Base-by-base conservation (phyloP, 139 green algal genomes). In the Chlamydomonas schloesseri region DNA sequence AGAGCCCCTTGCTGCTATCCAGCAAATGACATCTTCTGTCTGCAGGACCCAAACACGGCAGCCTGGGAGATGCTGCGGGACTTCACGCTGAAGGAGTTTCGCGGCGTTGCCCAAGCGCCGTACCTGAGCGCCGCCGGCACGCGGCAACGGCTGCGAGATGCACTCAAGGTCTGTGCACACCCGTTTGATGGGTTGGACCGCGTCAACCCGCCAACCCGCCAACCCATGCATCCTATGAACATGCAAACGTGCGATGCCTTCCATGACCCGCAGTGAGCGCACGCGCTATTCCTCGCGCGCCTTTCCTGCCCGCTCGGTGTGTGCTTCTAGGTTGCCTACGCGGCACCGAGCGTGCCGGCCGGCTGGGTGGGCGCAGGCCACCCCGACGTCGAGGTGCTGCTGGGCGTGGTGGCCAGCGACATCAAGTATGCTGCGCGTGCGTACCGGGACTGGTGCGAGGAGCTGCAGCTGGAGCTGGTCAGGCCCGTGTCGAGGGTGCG, bases 401-500 rank as follows among this genome's bases (percentile, higher is more conserved):
- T 97, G 68, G 94, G 94, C 1, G 79, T 97, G 55, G 58, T 96
- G 6, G 88, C 93, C 20, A 93, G 93, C 31, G 92, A 95, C 20
- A 82, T 94, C 28, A 74, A 89, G 29, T 79, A 95, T 20, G 94
- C 78, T 9, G 87, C 94, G 18, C 89, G 94, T 0, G 92, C 93
- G 2, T 88, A 95, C 34, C 80, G 94, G 0, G 94, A 96, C 80
- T 96, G 94, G 81, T 93, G 88, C 76, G 37, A 88, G 58, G 92
- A 89, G 69, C 83, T 95, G 28, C 77, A 80, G 4, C 69, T 95
- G 46, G 57, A 69, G 1, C 94, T 91, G 60, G 24, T 92, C 11
- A 18, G 75, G 55, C 89, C 90, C 33, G 47, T 60, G 18, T 88
- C 50, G 26, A 82, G 85, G 81, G 88, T 94, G 68, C 36, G 81